Percentiles rank a stretch among this genome's conserved stretches.
Evolutionary conservation across 345 rosid genomes (phyloP).

Genomic region (Balakata baccata): DNA sequence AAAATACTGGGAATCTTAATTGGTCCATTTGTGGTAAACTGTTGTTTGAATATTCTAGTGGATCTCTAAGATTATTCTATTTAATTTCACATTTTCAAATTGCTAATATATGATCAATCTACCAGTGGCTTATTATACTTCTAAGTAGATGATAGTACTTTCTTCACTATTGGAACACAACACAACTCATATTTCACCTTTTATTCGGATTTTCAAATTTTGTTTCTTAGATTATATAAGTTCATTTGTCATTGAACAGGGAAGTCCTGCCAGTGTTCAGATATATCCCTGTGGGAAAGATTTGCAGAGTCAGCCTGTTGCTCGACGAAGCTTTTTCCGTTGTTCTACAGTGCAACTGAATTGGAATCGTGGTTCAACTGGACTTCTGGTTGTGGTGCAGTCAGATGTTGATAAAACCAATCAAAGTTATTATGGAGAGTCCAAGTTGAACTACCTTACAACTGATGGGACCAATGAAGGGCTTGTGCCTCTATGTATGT

Average conservation of each 20-base stretch:
- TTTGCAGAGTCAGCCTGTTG: constrained; percentile 65
- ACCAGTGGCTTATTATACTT: background rate
- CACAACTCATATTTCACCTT: background rate
- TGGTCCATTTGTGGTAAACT: background rate
- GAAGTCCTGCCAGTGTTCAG: constrained; percentile 90
- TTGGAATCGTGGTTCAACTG: constrained; percentile 87
- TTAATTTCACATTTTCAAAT: background rate
- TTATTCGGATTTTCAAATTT: background rate
- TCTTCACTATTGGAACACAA: background rate
- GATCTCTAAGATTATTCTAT: background rate
- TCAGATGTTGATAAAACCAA: constrained; percentile 97
- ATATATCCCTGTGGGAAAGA: constrained; percentile 68
- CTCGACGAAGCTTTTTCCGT: constrained; percentile 78
- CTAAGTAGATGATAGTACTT: background rate
- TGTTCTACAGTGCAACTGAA: constrained; percentile 79
- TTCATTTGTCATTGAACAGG: constrained; percentile 40
- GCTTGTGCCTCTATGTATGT: constrained; percentile 84
- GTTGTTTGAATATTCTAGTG: background rate
- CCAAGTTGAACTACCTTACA: constrained; percentile 86
- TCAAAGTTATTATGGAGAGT: constrained; percentile 91
- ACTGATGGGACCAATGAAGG: constrained; percentile 84
- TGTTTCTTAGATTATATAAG: background rate
- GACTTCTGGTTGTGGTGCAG: constrained; percentile 77
- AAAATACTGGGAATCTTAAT: background rate
- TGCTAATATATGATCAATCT: background rate